A percentile compares a stretch with the other conserved stretches of the same genome.
Conservation (phyloP, 768 basidiomycete genomes). For the Podaxis carcinomalis region DNA sequence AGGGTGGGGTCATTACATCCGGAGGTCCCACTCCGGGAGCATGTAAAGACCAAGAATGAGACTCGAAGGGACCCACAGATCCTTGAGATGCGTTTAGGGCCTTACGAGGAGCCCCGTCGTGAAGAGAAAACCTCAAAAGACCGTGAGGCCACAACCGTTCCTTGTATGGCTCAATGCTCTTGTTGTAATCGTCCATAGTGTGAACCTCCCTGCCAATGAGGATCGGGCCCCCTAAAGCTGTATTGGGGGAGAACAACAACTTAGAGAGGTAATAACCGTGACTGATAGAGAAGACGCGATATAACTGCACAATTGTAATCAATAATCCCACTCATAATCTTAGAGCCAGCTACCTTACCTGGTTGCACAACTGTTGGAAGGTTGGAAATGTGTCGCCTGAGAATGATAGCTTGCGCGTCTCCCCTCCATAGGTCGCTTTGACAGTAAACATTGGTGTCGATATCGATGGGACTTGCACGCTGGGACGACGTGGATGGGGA, state of each 20-base stretch:
- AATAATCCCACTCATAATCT: neutral
- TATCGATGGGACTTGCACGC: neutral
- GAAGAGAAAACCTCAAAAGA: slow-evolving; percentile 58
- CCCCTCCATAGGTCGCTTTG: slow-evolving; percentile 70
- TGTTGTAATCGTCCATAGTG: slow-evolving; percentile 53
- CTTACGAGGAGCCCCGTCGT: slow-evolving; percentile 45
- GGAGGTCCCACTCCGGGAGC: slow-evolving; percentile 6
- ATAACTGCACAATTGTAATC: slow-evolving; percentile 46
- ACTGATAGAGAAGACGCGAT: slow-evolving; percentile 64
- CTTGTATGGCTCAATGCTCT: slow-evolving; percentile 43
- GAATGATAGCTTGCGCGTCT: slow-evolving; percentile 68
- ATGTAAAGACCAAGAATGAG: slow-evolving; percentile 5
- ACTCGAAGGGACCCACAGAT: neutral
- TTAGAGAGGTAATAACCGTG: slow-evolving; percentile 59
- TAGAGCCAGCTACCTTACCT: slow-evolving; percentile 42
- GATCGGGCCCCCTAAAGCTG: slow-evolving; percentile 49
- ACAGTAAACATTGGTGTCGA: slow-evolving; percentile 59
- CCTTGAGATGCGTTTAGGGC: slow-evolving; percentile 15
- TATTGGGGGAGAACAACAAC: slow-evolving; percentile 65
- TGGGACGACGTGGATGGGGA: slow-evolving; percentile 18
- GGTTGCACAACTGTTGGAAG: slow-evolving; percentile 54
- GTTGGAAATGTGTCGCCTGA: slow-evolving; percentile 53
- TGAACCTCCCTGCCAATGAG: slow-evolving; percentile 60
- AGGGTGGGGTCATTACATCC: slow-evolving; percentile 17
- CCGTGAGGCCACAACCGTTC: slow-evolving; percentile 53